These are phyloP conservation scores for Coemansia sp. DNA, from an alignment of 192 early-diverging fungal species.

Conservation along the genomic window DNA sequence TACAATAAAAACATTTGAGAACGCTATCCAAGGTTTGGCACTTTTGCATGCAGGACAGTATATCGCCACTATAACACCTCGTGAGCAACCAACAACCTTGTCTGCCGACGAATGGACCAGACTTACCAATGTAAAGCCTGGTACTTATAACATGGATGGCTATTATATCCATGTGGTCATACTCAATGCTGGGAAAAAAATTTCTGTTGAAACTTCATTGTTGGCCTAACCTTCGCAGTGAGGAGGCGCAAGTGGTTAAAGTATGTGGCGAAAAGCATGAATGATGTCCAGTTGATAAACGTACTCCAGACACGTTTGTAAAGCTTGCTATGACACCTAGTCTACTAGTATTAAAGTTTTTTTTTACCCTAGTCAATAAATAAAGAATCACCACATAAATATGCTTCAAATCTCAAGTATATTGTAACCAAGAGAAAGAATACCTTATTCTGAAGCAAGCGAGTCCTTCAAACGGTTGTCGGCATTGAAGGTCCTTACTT, in stretches of 20 bases:
- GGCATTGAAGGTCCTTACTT: slow-evolving; percentile 65
- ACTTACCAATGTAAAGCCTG: not conserved
- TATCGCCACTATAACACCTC: not conserved
- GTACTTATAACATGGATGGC: not conserved
- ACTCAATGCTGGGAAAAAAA: not conserved
- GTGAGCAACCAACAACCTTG: not conserved
- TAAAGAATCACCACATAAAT: not conserved
- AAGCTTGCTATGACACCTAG: not conserved
- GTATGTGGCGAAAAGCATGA: not conserved
- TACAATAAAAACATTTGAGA: too few relatives aligned
- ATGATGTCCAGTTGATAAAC: not conserved
- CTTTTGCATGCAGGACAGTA: not conserved
- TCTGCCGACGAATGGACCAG: not conserved
- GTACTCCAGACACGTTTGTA: not conserved
- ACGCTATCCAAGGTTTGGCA: not conserved
- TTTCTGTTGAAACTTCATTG: not conserved
- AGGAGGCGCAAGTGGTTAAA: too few relatives aligned
- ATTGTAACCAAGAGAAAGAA: not conserved
- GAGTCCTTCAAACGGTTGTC: slow-evolving; percentile 39
- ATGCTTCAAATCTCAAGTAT: not conserved
- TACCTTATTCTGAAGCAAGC: slow-evolving; percentile 6
- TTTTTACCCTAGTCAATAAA: not conserved
- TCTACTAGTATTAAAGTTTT: not conserved
- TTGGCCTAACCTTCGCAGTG: too few relatives aligned
- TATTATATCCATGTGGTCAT: not conserved